These are phyloP conservation scores for Mitragyna speciosa DNA, from an alignment of 257 asterid genomes.

Conservation along the genomic window DNA sequence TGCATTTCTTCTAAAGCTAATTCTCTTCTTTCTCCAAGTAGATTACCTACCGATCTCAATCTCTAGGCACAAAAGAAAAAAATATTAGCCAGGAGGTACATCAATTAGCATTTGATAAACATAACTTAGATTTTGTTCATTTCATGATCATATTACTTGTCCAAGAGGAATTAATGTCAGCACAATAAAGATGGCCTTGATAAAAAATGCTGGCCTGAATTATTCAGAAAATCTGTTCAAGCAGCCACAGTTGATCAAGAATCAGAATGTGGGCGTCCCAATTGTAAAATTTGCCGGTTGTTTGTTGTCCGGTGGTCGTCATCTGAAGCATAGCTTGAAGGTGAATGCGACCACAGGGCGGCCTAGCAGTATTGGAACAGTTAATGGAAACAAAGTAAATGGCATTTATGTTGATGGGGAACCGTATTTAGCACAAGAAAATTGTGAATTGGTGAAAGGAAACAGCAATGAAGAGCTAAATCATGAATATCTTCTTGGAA, in stretches of 20 bases:
- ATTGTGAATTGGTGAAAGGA: conserved; percentile 4
- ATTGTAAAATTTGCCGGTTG: not conserved
- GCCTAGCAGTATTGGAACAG: conserved; percentile 26
- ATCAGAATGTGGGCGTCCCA: not conserved
- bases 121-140: not conserved
- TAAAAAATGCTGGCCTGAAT: not conserved
- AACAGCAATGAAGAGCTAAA: conserved; percentile 23
- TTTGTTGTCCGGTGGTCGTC: not conserved
- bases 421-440: conserved; percentile 25
- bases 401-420: conserved; percentile 42
- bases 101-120: not conserved
- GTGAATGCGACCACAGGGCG: conserved; percentile 25
- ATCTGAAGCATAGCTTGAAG: conserved; percentile 10
- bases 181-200: conserved; percentile 12
- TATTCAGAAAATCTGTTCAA: not conserved
- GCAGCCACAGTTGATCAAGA: conserved; percentile 11
- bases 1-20: not conserved
- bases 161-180: conserved; percentile 1
- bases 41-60: conserved; percentile 1
- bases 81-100: not conserved
- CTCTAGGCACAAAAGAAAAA: too few species aligned
- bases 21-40: not conserved
- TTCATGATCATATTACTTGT: not conserved
- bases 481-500: conserved; percentile 51
- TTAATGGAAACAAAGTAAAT: conserved; percentile 64